Conservation (phyloP, 495 filamentous ascomycete genomes). For the Trichoderma asperelloides region DNA sequence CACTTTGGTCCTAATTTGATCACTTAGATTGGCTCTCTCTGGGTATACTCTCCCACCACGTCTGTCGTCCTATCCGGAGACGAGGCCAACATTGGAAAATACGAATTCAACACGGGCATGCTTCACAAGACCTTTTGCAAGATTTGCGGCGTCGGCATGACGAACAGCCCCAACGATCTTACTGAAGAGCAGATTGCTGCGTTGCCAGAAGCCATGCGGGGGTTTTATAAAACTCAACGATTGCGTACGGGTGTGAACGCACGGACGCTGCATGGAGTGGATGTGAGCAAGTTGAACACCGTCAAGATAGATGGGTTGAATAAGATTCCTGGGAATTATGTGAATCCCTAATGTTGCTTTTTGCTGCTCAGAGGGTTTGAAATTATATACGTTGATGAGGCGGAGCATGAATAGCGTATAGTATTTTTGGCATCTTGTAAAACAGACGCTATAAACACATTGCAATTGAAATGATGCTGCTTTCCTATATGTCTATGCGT, state of each 20-base stretch:
- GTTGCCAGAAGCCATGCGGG: constrained; percentile 6
- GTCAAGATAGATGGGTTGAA: constrained; percentile 16
- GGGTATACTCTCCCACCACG: constrained; percentile 26
- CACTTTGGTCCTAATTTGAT: not conserved
- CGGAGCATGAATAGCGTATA: not conserved
- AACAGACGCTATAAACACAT: too few species aligned
- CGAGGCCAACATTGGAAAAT: constrained; percentile 25
- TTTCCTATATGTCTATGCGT: not conserved
- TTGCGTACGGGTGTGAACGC: constrained; percentile 15
- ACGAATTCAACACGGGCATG: constrained; percentile 22
- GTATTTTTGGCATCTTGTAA: not conserved
- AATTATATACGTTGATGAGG: not conserved
- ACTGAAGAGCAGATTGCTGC: constrained; percentile 15
- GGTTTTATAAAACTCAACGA: not conserved
- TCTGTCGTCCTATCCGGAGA: constrained; percentile 24
- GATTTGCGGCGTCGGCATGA: constrained; percentile 31
- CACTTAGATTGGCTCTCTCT: constrained; percentile 20
- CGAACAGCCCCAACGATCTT: constrained; percentile 8
- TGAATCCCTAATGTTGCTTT: constrained; percentile 18
- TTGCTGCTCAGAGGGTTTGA: too few species aligned
- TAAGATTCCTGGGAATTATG: constrained; percentile 18
- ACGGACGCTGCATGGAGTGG: constrained; percentile 20
- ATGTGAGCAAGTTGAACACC: constrained; percentile 19
- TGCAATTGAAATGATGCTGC: too few species aligned
- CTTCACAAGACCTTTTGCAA: constrained; percentile 35